Conservation (phyloP, 192 early-diverging fungal species). For the Podochytrium sp. region DNA sequence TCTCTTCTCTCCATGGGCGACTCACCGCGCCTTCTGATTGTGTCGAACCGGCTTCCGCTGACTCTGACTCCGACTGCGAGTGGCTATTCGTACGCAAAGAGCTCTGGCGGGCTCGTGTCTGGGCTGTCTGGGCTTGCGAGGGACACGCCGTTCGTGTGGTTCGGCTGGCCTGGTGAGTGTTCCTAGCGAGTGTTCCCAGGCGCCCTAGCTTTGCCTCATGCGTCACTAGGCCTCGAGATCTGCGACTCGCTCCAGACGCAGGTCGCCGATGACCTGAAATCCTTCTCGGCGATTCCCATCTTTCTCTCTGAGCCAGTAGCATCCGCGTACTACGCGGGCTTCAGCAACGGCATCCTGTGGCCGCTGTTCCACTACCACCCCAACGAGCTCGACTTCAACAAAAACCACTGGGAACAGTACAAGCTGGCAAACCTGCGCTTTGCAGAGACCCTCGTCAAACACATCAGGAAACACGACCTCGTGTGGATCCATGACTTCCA, state of each 20-base stretch:
- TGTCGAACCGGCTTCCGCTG: slow-evolving; percentile 96
- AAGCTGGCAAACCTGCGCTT: slow-evolving; percentile 90
- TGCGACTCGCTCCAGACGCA: not conserved
- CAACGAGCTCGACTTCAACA: slow-evolving; percentile 96
- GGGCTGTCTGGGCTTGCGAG: slow-evolving; percentile 93
- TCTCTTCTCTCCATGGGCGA: too few species aligned
- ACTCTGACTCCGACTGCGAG: slow-evolving; percentile 64
- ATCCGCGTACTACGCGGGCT: slow-evolving; percentile 97
- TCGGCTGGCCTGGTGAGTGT: slow-evolving; percentile 92
- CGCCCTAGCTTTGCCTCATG: not conserved
- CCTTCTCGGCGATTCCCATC: slow-evolving; percentile 89
- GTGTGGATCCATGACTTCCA: slow-evolving; percentile 88
- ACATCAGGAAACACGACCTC: slow-evolving; percentile 78
- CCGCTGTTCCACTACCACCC: slow-evolving; percentile 99
- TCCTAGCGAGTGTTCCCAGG: not conserved
- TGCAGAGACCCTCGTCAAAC: slow-evolving; percentile 86
- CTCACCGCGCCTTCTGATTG: slow-evolving; percentile 68
- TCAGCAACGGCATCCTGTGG: slow-evolving; percentile 98
- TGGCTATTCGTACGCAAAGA: slow-evolving; percentile 77
- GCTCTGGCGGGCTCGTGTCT: slow-evolving; percentile 93
- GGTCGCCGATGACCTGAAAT: slow-evolving; percentile 49
- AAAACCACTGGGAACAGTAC: slow-evolving; percentile 94
- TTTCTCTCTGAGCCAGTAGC: slow-evolving; percentile 93
- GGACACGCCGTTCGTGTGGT: slow-evolving; percentile 97
- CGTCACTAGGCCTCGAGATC: not conserved